These are phyloP conservation scores for Thielaviopsis euricoi DNA, from an alignment of 2,329 filamentous ascomycete genomes.

Conservation along the genomic window DNA sequence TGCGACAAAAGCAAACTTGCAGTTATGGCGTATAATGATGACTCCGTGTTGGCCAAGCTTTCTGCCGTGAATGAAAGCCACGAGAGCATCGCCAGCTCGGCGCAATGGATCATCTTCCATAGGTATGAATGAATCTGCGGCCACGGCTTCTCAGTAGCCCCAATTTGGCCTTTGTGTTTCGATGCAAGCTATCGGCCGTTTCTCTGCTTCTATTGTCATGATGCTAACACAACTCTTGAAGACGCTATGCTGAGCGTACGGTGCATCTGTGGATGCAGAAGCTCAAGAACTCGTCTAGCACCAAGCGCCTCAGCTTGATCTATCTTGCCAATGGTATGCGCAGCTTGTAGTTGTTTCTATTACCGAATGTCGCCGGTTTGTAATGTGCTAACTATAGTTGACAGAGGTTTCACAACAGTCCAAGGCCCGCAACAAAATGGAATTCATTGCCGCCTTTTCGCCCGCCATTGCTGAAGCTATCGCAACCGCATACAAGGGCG, in stretches of 20 bases:
- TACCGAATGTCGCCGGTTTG: background rate
- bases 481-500: conserved; percentile 76
- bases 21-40: conserved; percentile 84
- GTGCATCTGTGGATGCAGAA: conserved; percentile 83
- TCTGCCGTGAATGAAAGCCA: conserved; percentile 93
- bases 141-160: background rate
- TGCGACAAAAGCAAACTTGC: background rate
- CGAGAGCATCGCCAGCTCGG: conserved; percentile 88
- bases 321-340: conserved; percentile 83
- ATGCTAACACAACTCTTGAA: conserved; percentile 21
- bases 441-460: conserved; percentile 83
- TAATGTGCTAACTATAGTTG: background rate
- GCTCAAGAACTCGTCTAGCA: conserved; percentile 70
- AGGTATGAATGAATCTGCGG: conserved; percentile 38
- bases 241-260: conserved; percentile 81
- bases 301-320: conserved; percentile 76
- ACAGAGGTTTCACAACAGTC: conserved; percentile 91
- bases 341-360: background rate
- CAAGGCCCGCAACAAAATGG: conserved; percentile 78
- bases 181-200: background rate
- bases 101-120: conserved; percentile 99
- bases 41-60: conserved; percentile 86
- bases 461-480: conserved; percentile 87
- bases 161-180: background rate
- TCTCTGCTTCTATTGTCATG: background rate